Conservation (phyloP, 257 asterid genomes). For the Petunia secreta region DNA sequence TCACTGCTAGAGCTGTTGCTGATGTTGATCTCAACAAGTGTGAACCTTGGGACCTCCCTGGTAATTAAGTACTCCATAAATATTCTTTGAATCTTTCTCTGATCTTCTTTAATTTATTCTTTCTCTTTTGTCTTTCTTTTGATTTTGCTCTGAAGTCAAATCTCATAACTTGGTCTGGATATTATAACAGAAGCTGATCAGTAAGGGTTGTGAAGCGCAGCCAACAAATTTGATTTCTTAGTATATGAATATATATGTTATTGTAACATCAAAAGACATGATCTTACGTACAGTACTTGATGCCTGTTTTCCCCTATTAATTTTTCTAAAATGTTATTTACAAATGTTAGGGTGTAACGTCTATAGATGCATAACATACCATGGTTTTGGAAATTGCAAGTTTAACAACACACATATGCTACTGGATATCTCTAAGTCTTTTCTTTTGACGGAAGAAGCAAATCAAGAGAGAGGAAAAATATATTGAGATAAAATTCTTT, state of each 20-base stretch:
- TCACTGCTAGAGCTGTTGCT: conserved; percentile 15
- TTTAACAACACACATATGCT: too few relatives aligned
- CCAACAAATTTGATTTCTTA: too few relatives aligned
- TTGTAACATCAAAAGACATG: background rate
- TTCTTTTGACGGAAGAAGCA: background rate
- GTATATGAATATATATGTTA: too few relatives aligned
- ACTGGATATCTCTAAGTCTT: background rate
- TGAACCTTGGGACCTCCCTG: conserved; percentile 21
- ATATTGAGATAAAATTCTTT: background rate
- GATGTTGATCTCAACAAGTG: conserved; percentile 18
- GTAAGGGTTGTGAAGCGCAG: too few relatives aligned
- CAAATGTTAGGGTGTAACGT: background rate
- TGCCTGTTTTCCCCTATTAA: background rate
- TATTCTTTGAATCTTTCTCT: background rate
- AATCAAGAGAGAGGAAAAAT: background rate
- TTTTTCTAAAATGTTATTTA: background rate
- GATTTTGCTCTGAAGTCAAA: too few relatives aligned
- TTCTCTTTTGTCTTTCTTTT: background rate
- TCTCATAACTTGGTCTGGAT: too few relatives aligned
- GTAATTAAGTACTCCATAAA: background rate
- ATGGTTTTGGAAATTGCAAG: background rate
- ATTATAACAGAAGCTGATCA: too few relatives aligned
- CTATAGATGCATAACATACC: background rate
- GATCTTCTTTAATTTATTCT: background rate
- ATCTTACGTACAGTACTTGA: background rate